Conservation (phyloP, 257 asterid species). For the Scutellaria galericulata region DNA sequence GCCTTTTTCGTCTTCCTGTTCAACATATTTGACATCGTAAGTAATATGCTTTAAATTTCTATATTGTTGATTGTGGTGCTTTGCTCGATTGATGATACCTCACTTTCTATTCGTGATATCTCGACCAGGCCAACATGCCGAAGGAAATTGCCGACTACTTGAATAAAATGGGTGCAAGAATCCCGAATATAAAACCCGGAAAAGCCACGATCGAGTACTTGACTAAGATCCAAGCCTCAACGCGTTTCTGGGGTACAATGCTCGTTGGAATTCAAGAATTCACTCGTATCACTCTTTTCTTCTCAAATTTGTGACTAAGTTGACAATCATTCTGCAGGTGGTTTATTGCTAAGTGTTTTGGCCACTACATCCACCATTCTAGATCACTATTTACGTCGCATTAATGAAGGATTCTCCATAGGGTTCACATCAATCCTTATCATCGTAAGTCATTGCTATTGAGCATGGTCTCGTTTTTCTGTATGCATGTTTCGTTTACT, state of each 20-base stretch:
- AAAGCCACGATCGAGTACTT: constrained; percentile 91
- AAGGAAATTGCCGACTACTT: constrained; percentile 97
- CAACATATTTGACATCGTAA: constrained; percentile 96
- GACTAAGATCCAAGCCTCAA: constrained; percentile 94
- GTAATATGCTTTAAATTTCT: constrained; percentile 33
- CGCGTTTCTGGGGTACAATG: constrained; percentile 95
- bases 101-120: neutral
- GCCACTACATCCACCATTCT: constrained; percentile 85
- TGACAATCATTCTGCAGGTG: constrained; percentile 64
- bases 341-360: constrained; percentile 78
- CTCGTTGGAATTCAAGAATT: constrained; percentile 6
- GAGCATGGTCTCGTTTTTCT: neutral
- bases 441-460: constrained; percentile 65
- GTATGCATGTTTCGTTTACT: neutral
- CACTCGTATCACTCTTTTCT: constrained; percentile 14
- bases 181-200: constrained; percentile 93
- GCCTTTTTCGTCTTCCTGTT: constrained; percentile 90
- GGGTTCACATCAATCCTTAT: constrained; percentile 96
- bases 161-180: constrained; percentile 95
- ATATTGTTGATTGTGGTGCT: neutral
- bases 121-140: constrained; percentile 89
- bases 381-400: constrained; percentile 80
- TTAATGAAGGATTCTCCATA: constrained; percentile 85
- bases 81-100: constrained; percentile 9
- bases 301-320: constrained; percentile 7